Evolutionary conservation across 192 early-diverging fungal species (phyloP), one percentile per base, ranked within the genome.

Genomic region (Hyaloraphidium curvatum): DNA sequence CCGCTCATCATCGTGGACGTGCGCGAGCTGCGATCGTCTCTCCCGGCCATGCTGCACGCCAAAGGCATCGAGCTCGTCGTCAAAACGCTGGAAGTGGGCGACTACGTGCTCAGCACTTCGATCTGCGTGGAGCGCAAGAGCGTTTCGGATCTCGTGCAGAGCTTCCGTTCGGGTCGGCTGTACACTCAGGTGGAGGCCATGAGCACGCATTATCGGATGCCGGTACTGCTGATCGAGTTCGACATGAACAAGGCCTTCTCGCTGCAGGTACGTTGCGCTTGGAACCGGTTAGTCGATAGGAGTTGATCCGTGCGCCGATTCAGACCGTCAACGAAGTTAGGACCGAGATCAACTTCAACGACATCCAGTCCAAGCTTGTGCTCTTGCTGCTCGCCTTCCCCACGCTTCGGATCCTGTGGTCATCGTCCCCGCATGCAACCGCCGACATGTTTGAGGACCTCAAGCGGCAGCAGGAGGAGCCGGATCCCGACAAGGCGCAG

Each of bases 121-220:
- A 79, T 96, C 30, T 90, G 80, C 27, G 82, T 97, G 4, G 94
- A 97, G 62, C 70, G 94, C 53, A 97, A 97, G 67, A 83, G 81
- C 29, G 71, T 94, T 25, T 69, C 81, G 0, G 94, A 97, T 73
- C 70, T 95, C 28, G 77, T 91, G 33, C 25, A 22, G 1, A 40
- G 2, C 2, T 3, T 22, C 2, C n/a, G n/a, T n/a, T 81, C 77
- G 29, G 89, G 90, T 7, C 69, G 88, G 31, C 64, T 94, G 72
- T 94, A 88, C 68, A 81, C 76, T 19, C 94, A 97, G 67, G 80
- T 76, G 26, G 88, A 89, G 41, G 77, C 79, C 11, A 96, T 97
- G 91, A 73, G 65, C 31, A 67, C 72, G 2, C 76, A 89, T 60
- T 97, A 97, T 63, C 60, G 62, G 3, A 71, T 66, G 1, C 86